These are phyloP conservation scores for Alternaria consortialis DNA, from an alignment of 2,329 filamentous ascomycete genomes.

Conservation along the genomic window DNA sequence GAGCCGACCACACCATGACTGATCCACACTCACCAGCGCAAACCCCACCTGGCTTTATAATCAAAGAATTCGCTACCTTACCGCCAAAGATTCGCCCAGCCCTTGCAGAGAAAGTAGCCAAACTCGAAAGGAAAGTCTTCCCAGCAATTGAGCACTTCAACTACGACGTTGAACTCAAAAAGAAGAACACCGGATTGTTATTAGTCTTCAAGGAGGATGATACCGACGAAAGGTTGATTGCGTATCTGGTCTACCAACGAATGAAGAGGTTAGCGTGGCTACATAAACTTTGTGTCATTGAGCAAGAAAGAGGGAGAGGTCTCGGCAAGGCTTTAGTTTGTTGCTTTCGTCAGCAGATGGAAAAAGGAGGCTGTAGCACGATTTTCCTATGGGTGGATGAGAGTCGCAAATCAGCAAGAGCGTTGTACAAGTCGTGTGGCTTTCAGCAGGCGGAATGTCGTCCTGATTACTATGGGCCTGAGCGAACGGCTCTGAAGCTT, in stretches of 20 bases:
- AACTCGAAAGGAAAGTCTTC: constrained; percentile 61
- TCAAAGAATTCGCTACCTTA: constrained; percentile 28
- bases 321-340: constrained; percentile 57
- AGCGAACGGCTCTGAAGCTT: constrained; percentile 54
- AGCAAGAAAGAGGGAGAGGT: constrained; percentile 57
- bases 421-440: constrained; percentile 56
- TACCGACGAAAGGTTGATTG: constrained; percentile 44
- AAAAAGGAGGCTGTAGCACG: constrained; percentile 57
- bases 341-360: constrained; percentile 54
- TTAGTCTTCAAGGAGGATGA: constrained; percentile 38
- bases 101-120: constrained; percentile 33
- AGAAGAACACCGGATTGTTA: constrained; percentile 58
- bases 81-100: constrained; percentile 31
- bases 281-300: constrained; percentile 63
- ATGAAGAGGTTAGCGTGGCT: constrained; percentile 53
- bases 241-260: constrained; percentile 51
- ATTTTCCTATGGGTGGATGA: constrained; percentile 64
- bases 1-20: constrained; percentile 11
- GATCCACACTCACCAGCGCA: neutral
- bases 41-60: constrained; percentile 17
- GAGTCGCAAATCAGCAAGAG: constrained; percentile 55
- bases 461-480: constrained; percentile 60
- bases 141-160: constrained; percentile 61
- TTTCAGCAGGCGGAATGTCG: constrained; percentile 59
- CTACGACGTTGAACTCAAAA: constrained; percentile 59